These are phyloP conservation scores for Musa balbisiana DNA, from an alignment of 202 grass and related monocot genomes.

Conservation along the genomic window DNA sequence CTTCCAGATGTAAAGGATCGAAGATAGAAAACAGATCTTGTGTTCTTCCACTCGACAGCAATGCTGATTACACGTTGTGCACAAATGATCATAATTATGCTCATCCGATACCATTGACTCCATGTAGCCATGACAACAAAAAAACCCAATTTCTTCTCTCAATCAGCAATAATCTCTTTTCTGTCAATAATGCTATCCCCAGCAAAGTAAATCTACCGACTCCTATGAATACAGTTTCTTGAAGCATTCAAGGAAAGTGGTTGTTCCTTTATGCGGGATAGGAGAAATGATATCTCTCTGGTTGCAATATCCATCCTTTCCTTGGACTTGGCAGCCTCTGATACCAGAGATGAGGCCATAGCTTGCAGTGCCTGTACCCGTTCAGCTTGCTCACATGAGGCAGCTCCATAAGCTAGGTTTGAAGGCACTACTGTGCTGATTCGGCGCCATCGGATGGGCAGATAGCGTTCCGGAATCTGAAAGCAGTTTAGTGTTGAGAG, in stretches of 20 bases:
- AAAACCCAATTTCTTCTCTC: neutral
- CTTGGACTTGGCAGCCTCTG: slow-evolving; percentile 54
- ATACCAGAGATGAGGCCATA: slow-evolving; percentile 39
- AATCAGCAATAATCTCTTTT: neutral
- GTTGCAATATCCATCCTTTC: slow-evolving; percentile 49
- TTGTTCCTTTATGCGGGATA: slow-evolving; percentile 44
- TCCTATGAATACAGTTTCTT: neutral
- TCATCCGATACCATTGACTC: neutral
- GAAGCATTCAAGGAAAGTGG: slow-evolving; percentile 4
- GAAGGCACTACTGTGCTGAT: slow-evolving; percentile 18
- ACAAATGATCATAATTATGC: neutral
- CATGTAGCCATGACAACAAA: too few species aligned
- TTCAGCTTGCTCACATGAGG: slow-evolving; percentile 21
- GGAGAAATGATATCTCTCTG: slow-evolving; percentile 37
- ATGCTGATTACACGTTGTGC: neutral
- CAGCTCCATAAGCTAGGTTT: slow-evolving; percentile 17
- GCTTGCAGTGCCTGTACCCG: slow-evolving; percentile 37
- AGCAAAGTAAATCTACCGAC: neutral
- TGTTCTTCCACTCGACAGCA: neutral
- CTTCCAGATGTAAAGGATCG: neutral
- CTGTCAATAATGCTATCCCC: neutral
- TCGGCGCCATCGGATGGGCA: slow-evolving; percentile 43
- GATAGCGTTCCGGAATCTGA: slow-evolving; percentile 50
- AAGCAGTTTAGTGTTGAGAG: slow-evolving; percentile 45
- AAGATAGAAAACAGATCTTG: neutral